Base-by-base conservation (phyloP, 495 filamentous ascomycete genomes). In the Podospora comata region DNA sequence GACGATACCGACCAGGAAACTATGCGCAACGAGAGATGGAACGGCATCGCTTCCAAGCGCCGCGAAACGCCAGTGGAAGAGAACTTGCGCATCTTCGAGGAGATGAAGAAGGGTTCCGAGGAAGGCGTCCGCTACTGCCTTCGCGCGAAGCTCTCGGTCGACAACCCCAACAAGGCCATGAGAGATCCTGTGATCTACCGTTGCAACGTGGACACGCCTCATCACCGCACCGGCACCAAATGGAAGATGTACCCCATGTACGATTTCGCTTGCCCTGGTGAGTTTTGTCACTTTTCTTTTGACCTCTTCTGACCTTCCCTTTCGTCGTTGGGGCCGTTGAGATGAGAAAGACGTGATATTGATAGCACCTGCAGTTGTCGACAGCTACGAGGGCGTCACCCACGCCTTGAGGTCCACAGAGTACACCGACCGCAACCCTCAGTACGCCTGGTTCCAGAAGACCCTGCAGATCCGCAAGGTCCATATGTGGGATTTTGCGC, bases 181-280 rank as follows among this genome's bases (percentile, higher is more conserved):
- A 85, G 94, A 63, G 94, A 97, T 76, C 93, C 94, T 15, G 94
- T 97, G 76, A 95, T 97, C 79, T 97, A 97, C 81, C 90, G 93
- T 68, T 97, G 92, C 85, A 90, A 88, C 77, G 83, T 88, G 16
- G 79, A 87, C n/a, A 80, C 85, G 4, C 79, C 84, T 19, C 95
- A 98, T 77, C 94, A 96, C 81, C 91, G 95, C 58, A 98, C 94
- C 7, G 94, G 39, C 39, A 71, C 70, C 27, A 88, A 86, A 71
- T 97, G 93, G 92, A 97, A 96, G 81, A 90, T 96, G 72, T 98
- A 98, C 82, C 94, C 94, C 0, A 97, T 92, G 60, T 98, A 97
- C 77, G 94, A 26, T 18, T 26, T 26, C n/a, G 55, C 23, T 58
- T 58, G 55, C 55, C n/a, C 55, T 20, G 54, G 54, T 18, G 54